Base-by-base conservation (phyloP, 1,284 basidiomycete species). In the Xanthoconium separans region DNA sequence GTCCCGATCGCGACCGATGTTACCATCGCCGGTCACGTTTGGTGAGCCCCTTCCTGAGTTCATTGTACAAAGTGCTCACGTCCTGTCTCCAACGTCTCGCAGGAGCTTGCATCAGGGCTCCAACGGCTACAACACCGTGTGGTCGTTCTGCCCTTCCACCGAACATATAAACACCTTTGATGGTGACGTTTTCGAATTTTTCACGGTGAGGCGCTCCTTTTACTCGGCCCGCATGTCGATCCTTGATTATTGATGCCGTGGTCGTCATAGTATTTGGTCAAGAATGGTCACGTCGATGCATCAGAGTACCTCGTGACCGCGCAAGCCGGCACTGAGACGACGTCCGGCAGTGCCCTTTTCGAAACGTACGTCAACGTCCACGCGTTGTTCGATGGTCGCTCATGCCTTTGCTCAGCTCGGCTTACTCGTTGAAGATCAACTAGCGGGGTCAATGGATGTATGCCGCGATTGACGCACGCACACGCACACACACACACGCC, bases 81-180 rank as follows among this genome's bases (percentile, higher is more conserved):
- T 7, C 15, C 16, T 36, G 34, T 3, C 16, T 7, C 10, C 29
- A n/a, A 43, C 24, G 31, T 34, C 31, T 50, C n/a, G 16, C 44
- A 81, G 80, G 83, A 74, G 85, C 63, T 59, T 87, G 46, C 84
- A 83, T 70, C 70, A 50, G 33, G 84, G 84, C 20, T 76, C 70
- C 22, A 87, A 87, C 62, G 80, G 80, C 41, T 64, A 74, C 18
- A 87, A 86, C 70, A 69, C 74, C 15, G 85, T 87, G 5, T 86
- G 75, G 66, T 85, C 85, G 4, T 87, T 84, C 78, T 72, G 87
- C 22, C 78, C 79, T 13, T 68, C 72, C 3, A 70, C 66, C 54
- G 78, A 77, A 0, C 67, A 68, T 11, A 70, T 84, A 60, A 72
- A 70, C 4, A 76, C 66, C 62, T 87, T 87, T 71, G 79, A 70